Evolutionary conservation across 2,329 filamentous ascomycete genomes (phyloP).

Genomic region (Colletotrichum magnum): DNA sequence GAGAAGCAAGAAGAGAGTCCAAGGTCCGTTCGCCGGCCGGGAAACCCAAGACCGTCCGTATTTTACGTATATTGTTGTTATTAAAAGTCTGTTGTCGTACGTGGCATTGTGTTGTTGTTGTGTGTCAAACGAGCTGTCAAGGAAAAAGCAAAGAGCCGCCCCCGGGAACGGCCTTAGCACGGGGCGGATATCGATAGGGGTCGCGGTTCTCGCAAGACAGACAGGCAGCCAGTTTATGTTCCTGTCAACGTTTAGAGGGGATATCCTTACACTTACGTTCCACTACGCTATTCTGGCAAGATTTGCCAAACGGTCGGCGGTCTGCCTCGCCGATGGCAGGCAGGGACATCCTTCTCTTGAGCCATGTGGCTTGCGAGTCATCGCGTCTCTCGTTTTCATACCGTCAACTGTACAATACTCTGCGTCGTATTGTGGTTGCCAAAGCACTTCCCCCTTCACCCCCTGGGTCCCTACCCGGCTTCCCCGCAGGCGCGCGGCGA

Average conservation of each 20-base stretch:
- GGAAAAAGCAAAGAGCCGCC: conserved; percentile 26
- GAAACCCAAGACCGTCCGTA: no score
- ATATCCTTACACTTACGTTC: conserved; percentile 3
- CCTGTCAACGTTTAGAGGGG: conserved; percentile 29
- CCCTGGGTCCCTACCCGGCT: neutral
- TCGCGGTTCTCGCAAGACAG: neutral
- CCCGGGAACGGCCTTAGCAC: conserved; percentile 9
- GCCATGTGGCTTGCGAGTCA: conserved; percentile 41
- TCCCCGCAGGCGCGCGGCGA: conserved; percentile 23
- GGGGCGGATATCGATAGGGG: conserved; percentile 19
- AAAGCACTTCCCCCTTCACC: no score
- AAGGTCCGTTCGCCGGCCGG: conserved; percentile 17
- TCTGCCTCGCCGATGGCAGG: conserved; percentile 9
- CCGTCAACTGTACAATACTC: neutral
- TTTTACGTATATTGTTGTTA: neutral
- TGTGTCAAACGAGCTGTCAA: conserved; percentile 27
- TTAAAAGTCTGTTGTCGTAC: neutral
- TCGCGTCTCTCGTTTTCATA: conserved; percentile 2
- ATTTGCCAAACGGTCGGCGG: conserved; percentile 21
- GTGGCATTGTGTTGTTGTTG: neutral
- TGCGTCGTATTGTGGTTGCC: conserved; percentile 8
- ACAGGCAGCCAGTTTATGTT: neutral
- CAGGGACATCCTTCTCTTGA: conserved; percentile 20
- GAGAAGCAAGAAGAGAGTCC: conserved; percentile 3
- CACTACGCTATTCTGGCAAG: neutral